Conservation (phyloP, 495 filamentous ascomycete species). For the Choiromyces venosus region DNA sequence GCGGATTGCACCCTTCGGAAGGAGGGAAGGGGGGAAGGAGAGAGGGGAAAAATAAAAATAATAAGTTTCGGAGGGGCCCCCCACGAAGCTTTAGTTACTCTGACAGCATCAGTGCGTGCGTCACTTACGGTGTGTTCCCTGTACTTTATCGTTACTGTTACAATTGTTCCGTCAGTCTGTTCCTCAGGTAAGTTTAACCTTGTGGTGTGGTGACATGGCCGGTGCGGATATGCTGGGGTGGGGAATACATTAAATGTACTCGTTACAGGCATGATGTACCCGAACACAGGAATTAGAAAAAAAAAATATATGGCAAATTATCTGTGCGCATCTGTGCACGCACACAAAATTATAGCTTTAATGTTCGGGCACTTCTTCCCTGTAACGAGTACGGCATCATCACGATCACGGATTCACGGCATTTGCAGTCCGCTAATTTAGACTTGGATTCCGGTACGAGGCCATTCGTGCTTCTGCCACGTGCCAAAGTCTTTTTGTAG, state of each 20-base stretch:
- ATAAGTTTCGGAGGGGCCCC: not conserved
- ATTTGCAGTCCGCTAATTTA: not conserved
- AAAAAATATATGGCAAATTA: too few relatives aligned
- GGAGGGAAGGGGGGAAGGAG: too few relatives aligned
- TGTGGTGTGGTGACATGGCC: not conserved
- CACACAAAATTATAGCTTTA: too few relatives aligned
- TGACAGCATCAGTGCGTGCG: not conserved
- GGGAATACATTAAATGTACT: not conserved
- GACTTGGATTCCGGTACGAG: not conserved
- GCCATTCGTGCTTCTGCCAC: not conserved
- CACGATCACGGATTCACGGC: not conserved
- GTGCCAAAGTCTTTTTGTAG: not conserved
- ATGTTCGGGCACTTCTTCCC: too few relatives aligned
- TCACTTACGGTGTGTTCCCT: not conserved
- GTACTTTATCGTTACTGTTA: not conserved
- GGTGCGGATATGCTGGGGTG: not conserved
- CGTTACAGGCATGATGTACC: too few relatives aligned
- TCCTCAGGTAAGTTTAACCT: not conserved
- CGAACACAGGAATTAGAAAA: too few relatives aligned
- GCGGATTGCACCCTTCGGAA: not conserved
- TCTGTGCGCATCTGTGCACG: too few relatives aligned
- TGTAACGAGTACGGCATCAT: too few relatives aligned
- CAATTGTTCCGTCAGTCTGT: not conserved
- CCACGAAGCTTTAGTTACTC: not conserved
- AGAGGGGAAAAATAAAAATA: not conserved